Conservation (phyloP, 1,284 basidiomycete species). For the Psilocybe mexicana region DNA sequence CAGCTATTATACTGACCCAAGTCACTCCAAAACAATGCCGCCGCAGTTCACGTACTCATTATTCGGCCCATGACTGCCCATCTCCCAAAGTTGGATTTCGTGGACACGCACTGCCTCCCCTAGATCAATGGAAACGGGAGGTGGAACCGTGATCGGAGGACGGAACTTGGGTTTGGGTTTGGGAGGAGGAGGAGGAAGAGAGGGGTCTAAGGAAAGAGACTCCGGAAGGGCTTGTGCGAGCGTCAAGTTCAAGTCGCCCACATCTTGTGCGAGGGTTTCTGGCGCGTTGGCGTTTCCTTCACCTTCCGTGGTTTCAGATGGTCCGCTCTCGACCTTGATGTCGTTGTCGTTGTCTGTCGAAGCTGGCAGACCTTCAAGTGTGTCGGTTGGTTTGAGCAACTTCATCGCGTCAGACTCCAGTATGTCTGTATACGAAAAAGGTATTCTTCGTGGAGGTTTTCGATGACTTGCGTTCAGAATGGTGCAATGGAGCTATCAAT, state of each 20-base stretch:
- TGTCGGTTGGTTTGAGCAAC: neutral
- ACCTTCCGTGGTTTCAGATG: too few relatives aligned
- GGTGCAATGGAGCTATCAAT: conserved; percentile 68
- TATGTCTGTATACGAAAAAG: conserved; percentile 28
- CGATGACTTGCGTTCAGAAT: conserved; percentile 63
- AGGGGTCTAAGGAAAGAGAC: too few relatives aligned
- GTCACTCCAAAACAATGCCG: neutral
- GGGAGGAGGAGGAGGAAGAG: too few relatives aligned
- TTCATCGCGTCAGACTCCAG: conserved; percentile 5
- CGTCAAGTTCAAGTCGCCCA: too few relatives aligned
- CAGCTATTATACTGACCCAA: too few relatives aligned
- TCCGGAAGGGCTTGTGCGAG: too few relatives aligned
- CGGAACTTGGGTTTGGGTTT: neutral
- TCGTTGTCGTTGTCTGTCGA: too few relatives aligned
- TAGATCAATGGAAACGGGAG: conserved; percentile 38
- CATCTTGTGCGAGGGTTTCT: too few relatives aligned
- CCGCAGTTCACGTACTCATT: conserved; percentile 32
- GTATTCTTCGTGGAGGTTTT: conserved; percentile 34
- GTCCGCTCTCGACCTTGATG: too few relatives aligned
- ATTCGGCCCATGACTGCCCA: neutral
- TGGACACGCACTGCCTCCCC: conserved; percentile 44
- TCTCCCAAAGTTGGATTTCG: conserved; percentile 42
- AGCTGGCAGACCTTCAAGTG: too few relatives aligned
- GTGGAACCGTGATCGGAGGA: neutral
- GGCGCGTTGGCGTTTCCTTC: too few relatives aligned